phyloP scores from a whole-genome alignment of 75 land plant species.

The Gnetum montanum region DNA sequence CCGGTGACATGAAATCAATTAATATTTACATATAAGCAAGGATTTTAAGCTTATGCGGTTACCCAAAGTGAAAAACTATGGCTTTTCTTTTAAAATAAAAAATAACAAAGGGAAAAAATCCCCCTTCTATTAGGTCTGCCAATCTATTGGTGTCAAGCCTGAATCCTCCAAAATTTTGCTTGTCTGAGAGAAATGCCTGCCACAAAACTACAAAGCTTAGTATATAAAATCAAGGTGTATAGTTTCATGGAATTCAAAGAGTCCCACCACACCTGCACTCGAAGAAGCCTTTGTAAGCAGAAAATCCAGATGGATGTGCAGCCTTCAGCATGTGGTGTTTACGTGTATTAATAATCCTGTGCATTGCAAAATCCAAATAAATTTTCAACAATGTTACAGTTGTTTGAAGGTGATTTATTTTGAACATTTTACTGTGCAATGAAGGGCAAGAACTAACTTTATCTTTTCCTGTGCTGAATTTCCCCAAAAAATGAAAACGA shows the following conservation, averaged over 20 bases:
- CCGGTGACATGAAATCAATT: too few relatives aligned
- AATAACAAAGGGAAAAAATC: too few relatives aligned
- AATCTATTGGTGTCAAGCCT: not conserved
- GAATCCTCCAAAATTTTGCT: slow-evolving; percentile 3
- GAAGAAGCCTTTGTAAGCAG: slow-evolving; percentile 94
- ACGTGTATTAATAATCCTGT: slow-evolving; percentile 62
- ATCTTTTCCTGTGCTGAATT: slow-evolving; percentile 87
- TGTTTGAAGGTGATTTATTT: not conserved
- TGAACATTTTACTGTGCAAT: not conserved
- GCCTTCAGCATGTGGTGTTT: slow-evolving; percentile 83
- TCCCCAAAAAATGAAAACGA: slow-evolving; percentile 95
- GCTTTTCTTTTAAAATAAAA: too few relatives aligned
- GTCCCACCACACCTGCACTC: slow-evolving; percentile 99
- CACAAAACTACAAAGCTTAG: not conserved
- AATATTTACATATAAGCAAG: too few relatives aligned
- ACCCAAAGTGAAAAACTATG: too few relatives aligned
- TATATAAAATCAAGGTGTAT: not conserved
- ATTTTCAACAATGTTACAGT: not conserved
- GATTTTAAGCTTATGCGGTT: too few relatives aligned
- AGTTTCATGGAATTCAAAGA: slow-evolving; percentile 1
- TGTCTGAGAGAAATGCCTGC: slow-evolving; percentile 8
- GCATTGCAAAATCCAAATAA: not conserved
- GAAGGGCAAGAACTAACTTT: slow-evolving; percentile 18
- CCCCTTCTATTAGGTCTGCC: too few relatives aligned
- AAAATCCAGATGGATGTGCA: slow-evolving; percentile 97